Conservation (phyloP, 306 rosid genomes). For the Vigna mungo region DNA sequence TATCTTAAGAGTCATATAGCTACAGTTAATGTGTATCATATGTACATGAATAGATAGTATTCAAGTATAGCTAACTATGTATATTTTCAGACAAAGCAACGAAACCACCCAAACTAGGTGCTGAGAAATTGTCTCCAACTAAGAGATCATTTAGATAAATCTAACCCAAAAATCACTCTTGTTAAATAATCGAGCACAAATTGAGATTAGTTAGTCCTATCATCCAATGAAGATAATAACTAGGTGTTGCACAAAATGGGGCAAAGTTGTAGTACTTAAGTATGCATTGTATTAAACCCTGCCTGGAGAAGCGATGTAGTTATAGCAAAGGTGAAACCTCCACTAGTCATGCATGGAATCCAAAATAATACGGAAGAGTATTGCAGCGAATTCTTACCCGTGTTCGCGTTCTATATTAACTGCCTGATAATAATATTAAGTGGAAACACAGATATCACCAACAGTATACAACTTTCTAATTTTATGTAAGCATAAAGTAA, state of each 20-base stretch:
- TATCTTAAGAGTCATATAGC: not conserved
- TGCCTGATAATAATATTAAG: not conserved
- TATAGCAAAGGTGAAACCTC: not conserved
- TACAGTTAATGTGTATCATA: not conserved
- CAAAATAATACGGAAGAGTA: too few species aligned
- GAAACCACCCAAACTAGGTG: not conserved
- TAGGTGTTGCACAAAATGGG: not conserved
- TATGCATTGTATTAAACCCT: not conserved
- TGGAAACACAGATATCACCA: not conserved
- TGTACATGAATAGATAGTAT: too few species aligned
- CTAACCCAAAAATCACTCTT: not conserved
- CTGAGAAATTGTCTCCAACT: not conserved
- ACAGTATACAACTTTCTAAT: not conserved
- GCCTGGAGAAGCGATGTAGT: not conserved
- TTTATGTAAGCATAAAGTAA: not conserved
- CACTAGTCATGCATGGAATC: not conserved
- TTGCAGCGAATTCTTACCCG: too few species aligned
- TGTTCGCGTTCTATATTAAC: too few species aligned
- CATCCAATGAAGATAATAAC: constrained; percentile 2
- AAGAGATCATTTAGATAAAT: not conserved
- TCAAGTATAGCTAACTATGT: not conserved
- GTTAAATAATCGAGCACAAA: not conserved
- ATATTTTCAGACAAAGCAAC: not conserved
- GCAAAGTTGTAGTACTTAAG: not conserved
- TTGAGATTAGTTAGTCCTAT: not conserved